Base-by-base conservation (phyloP, 129 eudicot species). In the Deinandra increscens region DNA sequence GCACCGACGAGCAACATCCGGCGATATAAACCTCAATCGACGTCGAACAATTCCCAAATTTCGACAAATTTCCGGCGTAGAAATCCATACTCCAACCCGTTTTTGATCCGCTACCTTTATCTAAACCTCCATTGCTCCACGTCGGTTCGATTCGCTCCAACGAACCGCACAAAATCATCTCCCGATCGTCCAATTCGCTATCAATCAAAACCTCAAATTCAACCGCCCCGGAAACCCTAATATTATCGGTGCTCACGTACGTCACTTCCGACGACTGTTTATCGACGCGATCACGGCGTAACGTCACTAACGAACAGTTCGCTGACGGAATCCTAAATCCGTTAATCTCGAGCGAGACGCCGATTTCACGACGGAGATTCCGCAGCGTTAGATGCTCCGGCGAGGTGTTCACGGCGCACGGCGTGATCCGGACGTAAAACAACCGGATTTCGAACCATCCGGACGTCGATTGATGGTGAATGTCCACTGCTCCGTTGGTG, bases 21-120 rank as follows among this genome's bases (percentile, higher is more conserved):
- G 98, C 98, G 36, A 93, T 68, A 50, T 93, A 93, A 62, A 93
- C 98, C 80, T 93, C 98, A 38, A 93, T 77, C 6, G 98, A 81
- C 0, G 88, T 88, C 1, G 87, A 81, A 4, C 75, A 74, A 74
- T 75, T 77, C 80, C 96, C 96, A n/a, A 78, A 37, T 66, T 77
- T 86, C 14, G 75, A 56, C 18, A 81, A 74, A 68, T 51, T 68
- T 9, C 77, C 88, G 15, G 67, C 76, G 36, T 83, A 85, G 63
- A 89, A 89, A 71, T 93, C 97, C 88, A 93, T 82, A 64, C 82
- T 83, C 98, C 98, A 93, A 15, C 91, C 92, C 1, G 71, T 78
- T 26, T 56, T 81, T n/a, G 75, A 58, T 72, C 86, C 85, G 6
- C 0, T 26, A n/a, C 54, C 19, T n/a, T 46, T 46, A 5, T 46